Evolutionary conservation across 768 basidiomycete genomes (phyloP), one percentile per base, ranked within the genome.

Genomic region (Chalciporus sphaerocephalus): DNA sequence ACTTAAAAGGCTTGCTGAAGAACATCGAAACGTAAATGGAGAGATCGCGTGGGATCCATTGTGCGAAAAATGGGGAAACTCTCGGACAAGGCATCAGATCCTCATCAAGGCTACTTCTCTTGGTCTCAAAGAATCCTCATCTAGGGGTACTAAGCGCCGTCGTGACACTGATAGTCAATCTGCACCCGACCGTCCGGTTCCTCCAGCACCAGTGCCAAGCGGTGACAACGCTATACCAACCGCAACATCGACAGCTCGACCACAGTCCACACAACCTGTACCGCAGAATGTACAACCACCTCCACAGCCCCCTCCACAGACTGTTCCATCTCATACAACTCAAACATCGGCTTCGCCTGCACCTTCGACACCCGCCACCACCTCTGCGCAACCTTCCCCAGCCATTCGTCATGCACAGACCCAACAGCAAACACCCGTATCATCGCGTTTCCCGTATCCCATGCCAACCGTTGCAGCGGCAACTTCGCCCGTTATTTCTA

Each of bases 11-110:
- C 58, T 91, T 17, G 81, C 84, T 0, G 88, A 89, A 50, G 79
- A 87, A 42, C 81, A 81, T 58, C 76, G 76, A 46, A 63, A 69
- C 40, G 62, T 61, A 23, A 70, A 58, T 13, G 60, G 72, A 5
- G 71, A 73, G 42, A 81, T 85, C 32, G 84, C 86, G 40, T 92
- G 88, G 88, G 88, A 90, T 61, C 79, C 81, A 69, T 75, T 91
- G 18, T 79, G 83, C 40, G 71, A 71, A 39, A 78, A 85, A 55
- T 90, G 85, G 81, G 88, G 88, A 4, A 75, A 75, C 50, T 78
- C 78, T 30, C 74, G 88, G 43, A 82, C 88, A 44, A 80, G 85
- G 58, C 87, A 89, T 55, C 88, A 92, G 61, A 89, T 91, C 44
- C 68, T 90, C 25, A 78, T 89, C 49, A 90, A 88, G 64, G 89